Evolutionary conservation across 1,139 yeast species (phyloP).

Genomic region (Blastobotrys malaysiensis): DNA sequence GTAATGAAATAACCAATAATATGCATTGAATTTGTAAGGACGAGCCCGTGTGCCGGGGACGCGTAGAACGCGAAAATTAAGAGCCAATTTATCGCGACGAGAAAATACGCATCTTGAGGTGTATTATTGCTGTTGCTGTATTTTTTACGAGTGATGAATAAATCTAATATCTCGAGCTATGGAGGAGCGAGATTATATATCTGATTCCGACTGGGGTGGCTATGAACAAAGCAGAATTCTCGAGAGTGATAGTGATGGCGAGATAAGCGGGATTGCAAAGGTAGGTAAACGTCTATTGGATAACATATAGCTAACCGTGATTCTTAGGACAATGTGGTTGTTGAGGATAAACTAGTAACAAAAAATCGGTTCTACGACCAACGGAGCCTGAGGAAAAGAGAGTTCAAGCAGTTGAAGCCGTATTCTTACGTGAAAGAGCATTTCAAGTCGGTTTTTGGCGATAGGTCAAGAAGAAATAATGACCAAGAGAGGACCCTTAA

Average conservation of each 20-base stretch:
- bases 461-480: not conserved
- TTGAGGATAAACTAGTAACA: no score
- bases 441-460: not conserved
- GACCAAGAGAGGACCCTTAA: not conserved
- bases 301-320: no score
- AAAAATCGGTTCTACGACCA: not conserved
- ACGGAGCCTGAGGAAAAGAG: not conserved
- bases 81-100: not conserved
- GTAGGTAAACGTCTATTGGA: not conserved
- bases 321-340: no score
- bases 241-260: not conserved
- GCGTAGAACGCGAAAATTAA: not conserved
- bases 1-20: no score
- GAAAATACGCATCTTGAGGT: not conserved
- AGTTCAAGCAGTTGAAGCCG: not conserved
- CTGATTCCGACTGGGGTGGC: not conserved
- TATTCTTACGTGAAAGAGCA: not conserved
- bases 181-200: not conserved
- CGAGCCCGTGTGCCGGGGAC: no score
- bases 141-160: not conserved
- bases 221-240: not conserved
- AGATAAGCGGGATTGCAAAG: not conserved
- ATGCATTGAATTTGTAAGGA: no score
- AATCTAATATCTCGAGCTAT: not conserved
- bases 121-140: not conserved